Evolutionary conservation across 1,284 basidiomycete genomes (phyloP).

Genomic region (Tetrapyrgos nigripes): DNA sequence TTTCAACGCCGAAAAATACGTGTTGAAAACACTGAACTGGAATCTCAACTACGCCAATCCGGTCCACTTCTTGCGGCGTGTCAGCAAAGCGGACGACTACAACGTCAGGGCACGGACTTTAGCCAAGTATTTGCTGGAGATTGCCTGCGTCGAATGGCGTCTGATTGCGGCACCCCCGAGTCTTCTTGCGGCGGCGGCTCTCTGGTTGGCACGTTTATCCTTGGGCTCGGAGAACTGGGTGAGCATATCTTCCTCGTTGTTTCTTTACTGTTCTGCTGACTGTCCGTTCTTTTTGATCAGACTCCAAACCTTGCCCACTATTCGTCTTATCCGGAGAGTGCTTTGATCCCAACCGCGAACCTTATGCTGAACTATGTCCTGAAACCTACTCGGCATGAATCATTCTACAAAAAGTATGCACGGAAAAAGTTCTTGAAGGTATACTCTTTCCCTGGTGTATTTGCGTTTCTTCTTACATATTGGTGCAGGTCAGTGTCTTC

Average conservation of each 20-base stretch:
- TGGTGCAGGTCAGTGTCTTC: conserved; percentile 59
- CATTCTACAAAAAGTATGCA: conserved; percentile 86
- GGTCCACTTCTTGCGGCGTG: conserved; percentile 89
- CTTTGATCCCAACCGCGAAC: conserved; percentile 87
- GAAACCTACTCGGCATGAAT: conserved; percentile 75
- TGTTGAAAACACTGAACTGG: conserved; percentile 92
- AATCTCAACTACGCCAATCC: conserved; percentile 94
- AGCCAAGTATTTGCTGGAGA: conserved; percentile 94
- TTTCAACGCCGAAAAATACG: conserved; percentile 92
- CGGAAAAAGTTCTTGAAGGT: conserved; percentile 89
- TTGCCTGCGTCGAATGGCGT: conserved; percentile 87
- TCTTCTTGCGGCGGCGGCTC: conserved; percentile 85
- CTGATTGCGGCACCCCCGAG: conserved; percentile 86
- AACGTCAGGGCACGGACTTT: conserved; percentile 91
- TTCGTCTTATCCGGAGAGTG: conserved; percentile 87
- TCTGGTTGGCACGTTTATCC: conserved; percentile 91
- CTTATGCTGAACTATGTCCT: conserved; percentile 94
- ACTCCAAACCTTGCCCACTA: conserved; percentile 91
- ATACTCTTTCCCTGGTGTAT: conserved; percentile 21
- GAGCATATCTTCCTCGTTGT: conserved; percentile 32
- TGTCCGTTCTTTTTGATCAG: conserved; percentile 46
- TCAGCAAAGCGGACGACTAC: conserved; percentile 97
- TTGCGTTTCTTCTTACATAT: conserved; percentile 1
- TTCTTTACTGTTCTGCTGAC: conserved; percentile 12
- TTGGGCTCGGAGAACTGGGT: conserved; percentile 90